These are phyloP conservation scores for Sugiyamaella floridensis DNA, from an alignment of 805 yeast genomes.

Conservation along the genomic window DNA sequence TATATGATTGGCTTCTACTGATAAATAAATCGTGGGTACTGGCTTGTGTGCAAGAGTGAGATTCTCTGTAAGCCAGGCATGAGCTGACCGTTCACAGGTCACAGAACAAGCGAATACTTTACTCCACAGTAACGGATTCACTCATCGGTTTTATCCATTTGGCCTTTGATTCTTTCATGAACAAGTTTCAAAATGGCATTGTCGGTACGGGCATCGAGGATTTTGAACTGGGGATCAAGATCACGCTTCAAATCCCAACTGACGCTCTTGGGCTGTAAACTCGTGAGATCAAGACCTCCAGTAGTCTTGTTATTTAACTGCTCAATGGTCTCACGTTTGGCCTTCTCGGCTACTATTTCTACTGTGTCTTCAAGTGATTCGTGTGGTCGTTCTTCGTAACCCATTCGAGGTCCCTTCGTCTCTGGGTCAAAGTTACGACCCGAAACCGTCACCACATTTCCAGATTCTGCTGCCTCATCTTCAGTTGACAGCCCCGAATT, in stretches of 20 bases:
- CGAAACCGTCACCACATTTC: neutral
- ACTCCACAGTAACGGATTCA: neutral
- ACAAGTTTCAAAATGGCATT: conserved; percentile 35
- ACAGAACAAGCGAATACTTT: no score
- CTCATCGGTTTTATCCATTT: neutral
- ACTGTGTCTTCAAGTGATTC: conserved; percentile 31
- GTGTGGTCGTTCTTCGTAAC: conserved; percentile 25
- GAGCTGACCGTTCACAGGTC: no score
- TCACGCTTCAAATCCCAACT: conserved; percentile 36
- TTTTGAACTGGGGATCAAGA: conserved; percentile 33
- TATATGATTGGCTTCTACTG: no score
- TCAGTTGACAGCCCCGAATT: conserved; percentile 2
- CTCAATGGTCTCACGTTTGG: conserved; percentile 26
- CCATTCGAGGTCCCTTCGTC: conserved; percentile 23
- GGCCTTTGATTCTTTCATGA: conserved; percentile 29
- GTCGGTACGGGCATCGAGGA: conserved; percentile 39
- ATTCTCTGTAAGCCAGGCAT: no score
- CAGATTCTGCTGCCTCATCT: neutral
- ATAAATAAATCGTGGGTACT: no score
- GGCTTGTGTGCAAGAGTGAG: no score
- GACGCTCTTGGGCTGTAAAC: conserved; percentile 25
- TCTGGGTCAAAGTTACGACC: conserved; percentile 27
- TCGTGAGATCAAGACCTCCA: conserved; percentile 17
- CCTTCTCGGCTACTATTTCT: conserved; percentile 30
- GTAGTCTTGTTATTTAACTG: conserved; percentile 19